A percentile compares a stretch with the other conserved stretches of the same genome.
These are phyloP conservation scores for Euptelea pleiosperma DNA, from an alignment of 164 flowering plant genomes.

Conservation along the genomic window DNA sequence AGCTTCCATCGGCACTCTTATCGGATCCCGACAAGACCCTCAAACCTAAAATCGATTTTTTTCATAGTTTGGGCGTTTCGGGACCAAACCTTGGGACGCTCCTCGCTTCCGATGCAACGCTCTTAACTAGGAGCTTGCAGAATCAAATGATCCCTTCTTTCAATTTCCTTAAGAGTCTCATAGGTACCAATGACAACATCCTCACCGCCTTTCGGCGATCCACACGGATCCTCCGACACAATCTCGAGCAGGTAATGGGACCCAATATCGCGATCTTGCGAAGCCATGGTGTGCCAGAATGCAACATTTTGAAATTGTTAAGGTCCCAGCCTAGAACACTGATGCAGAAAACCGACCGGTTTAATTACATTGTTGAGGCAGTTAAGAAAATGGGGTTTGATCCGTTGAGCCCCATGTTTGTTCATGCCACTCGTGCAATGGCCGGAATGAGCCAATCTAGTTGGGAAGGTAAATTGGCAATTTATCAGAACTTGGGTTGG, in stretches of 20 bases:
- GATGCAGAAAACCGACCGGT: neutral
- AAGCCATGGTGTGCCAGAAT: neutral
- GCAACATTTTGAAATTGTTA: constrained; percentile 6
- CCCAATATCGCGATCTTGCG: constrained; percentile 15
- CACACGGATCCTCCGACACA: neutral
- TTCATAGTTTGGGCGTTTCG: neutral
- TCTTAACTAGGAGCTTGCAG: neutral
- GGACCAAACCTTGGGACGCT: neutral
- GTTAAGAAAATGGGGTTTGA: constrained; percentile 14
- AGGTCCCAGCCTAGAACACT: neutral
- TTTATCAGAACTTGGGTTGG: constrained; percentile 13
- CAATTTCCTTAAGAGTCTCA: neutral
- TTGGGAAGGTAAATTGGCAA: constrained; percentile 10
- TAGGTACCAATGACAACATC: neutral
- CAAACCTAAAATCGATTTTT: neutral
- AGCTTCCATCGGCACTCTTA: neutral
- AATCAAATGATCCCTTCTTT: neutral
- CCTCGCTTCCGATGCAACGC: neutral
- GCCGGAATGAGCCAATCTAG: neutral
- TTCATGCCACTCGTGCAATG: constrained; percentile 8
- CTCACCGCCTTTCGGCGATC: neutral
- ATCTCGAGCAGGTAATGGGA: neutral
- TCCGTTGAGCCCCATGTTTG: neutral
- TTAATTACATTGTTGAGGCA: constrained; percentile 8
- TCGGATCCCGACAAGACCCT: neutral